Percentiles rank a stretch among this genome's conserved stretches.
These are phyloP conservation scores for Avena atlantica DNA, from an alignment of 176 grass and related monocot genomes.

Conservation along the genomic window DNA sequence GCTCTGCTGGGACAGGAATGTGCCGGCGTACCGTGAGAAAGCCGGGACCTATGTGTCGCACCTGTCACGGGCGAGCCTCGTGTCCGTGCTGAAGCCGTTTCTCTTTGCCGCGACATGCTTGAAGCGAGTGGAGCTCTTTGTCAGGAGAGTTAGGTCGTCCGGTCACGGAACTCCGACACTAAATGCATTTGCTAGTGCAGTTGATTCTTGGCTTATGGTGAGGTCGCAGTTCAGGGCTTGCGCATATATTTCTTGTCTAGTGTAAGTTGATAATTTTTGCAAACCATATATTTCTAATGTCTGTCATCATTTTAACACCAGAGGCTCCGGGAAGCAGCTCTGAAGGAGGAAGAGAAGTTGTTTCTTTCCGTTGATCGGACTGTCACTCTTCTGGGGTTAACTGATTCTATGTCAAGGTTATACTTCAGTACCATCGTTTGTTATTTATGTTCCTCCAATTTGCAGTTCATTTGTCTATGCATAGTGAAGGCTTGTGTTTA, in stretches of 20 bases:
- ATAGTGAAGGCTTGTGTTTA: background rate
- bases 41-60: conserved; percentile 59
- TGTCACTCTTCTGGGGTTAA: conserved; percentile 74
- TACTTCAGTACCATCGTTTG: conserved; percentile 7
- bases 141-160: conserved; percentile 50
- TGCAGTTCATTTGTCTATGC: background rate
- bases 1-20: conserved; percentile 66
- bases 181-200: conserved; percentile 71
- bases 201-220: conserved; percentile 87
- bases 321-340: conserved; percentile 70
- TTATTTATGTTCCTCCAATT: background rate
- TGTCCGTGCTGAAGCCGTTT: conserved; percentile 56
- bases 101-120: conserved; percentile 77
- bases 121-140: conserved; percentile 84
- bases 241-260: background rate
- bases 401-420: conserved; percentile 84
- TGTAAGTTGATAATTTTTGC: background rate
- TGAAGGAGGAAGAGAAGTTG: conserved; percentile 78
- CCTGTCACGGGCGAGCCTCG: conserved; percentile 66
- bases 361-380: conserved; percentile 47
- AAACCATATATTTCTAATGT: conserved; percentile 13
- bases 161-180: conserved; percentile 52
- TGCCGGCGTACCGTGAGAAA: conserved; percentile 52
- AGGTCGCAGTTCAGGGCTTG: conserved; percentile 26
- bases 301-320: conserved; percentile 47